Base-by-base conservation (phyloP, 495 filamentous ascomycete genomes). In the Aspergillus diversus region DNA sequence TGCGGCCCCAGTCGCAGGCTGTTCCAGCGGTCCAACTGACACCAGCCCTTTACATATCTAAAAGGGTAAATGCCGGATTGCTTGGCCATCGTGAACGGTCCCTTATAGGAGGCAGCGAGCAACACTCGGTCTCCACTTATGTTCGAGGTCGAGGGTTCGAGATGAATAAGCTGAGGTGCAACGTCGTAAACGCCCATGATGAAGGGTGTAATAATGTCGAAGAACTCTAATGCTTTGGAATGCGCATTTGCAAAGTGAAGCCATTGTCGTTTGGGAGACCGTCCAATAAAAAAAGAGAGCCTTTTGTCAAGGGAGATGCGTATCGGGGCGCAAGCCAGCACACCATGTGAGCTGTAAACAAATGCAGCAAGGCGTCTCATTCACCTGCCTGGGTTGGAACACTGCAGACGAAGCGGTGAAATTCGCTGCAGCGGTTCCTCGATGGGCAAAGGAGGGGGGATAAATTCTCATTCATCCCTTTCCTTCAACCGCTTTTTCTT, bases 141-240 rank as follows among this genome's bases (percentile, higher is more conserved):
- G 16, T 43, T 39, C 39, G 32, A 51, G 53, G 17, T 51, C 60
- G 52, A 53, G 47, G 47, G 47, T 16, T 47, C 60, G 61, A 51
- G 62, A 69, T 67, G 61, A 71, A 70, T 68, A 78, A 72, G 73
- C 71, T 66, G 66, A 71, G 71, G 73, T 78, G 74, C 73, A 69
- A 77, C 76, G 71, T 73, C 63, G 65, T 65, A 48, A 61, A 55
- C 56, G 55, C 27, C 39, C 46, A 60, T 46, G 49, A 50, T 58
- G 58, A 42, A 43, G 52, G 60, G 52, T 58, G 64, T 46, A 17
- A 62, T 43, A 34, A 56, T 47, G 59, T 58, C 58, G 58, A 57
- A 48, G 39, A 69, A 69, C 63, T 69, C 55, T 61, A 51, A 49
- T 54, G 54, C 12, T 47, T 55, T 21, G 58, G 37, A 49, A 39